Base-by-base conservation (phyloP, 1,139 yeast genomes). In the Geotrichum europaeum region DNA sequence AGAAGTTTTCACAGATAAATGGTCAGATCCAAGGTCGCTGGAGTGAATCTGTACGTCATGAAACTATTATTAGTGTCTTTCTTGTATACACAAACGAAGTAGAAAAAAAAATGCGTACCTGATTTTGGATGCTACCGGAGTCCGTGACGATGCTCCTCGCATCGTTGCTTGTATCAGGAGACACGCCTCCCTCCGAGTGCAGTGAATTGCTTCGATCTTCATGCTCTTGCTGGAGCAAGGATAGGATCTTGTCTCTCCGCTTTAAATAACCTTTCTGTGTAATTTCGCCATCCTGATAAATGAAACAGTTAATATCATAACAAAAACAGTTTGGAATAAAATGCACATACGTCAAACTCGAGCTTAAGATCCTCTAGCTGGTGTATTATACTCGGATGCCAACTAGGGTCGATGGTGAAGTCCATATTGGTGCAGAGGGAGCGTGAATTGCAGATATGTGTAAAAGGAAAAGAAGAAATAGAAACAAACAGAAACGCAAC, bases 181-280 rank as follows among this genome's bases (percentile, higher is more conserved):
- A n/a, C 20, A 40, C 7, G 18, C 20, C 20, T 40, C 13, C 47
- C 20, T 40, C 47, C 7, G 47, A 40, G 47, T 15, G 22, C 47
- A 18, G 47, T 40, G 51, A 49, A 18, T 15, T 51, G 10, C 18
- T 52, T 10, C 45, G 20, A 6, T 20, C 53, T 34, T 55, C 57
- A n/a, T 54, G 47, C 13, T 30, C 51, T 47, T 40, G 32, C 12
- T 32, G 36, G 18, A 30, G 9, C 49, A 55, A 66, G 18, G 76
- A 71, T 32, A 82, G 68, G n/a, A 83, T 66, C 62, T 74, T 77
- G 51, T 78, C 79, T 59, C 88, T 74, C 63, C 83, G 84, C 66
- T 82, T 84, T 52, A 77, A 75, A 68, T 84, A 86, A 1, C 92
- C 91, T 69, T 85, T 86, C 58, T 80, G 84, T 0, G 91, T 86